phyloP scores from a whole-genome alignment of 2,329 filamentous ascomycete species.

The Hypomyces perniciosus region DNA sequence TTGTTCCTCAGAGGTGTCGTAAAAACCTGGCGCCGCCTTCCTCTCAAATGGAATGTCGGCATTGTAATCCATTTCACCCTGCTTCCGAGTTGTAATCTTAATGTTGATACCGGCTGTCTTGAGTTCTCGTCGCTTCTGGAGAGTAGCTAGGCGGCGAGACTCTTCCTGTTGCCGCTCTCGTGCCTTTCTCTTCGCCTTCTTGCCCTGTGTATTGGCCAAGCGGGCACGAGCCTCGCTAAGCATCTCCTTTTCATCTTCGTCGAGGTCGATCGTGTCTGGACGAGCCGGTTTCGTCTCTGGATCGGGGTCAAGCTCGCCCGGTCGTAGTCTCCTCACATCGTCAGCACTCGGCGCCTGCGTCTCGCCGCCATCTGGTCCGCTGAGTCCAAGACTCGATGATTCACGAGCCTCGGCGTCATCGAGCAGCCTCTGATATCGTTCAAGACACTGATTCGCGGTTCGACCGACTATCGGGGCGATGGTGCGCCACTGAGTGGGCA shows the following conservation, averaged over 20 bases:
- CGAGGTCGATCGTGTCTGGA: constrained; percentile 94
- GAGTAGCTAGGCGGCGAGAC: constrained; percentile 76
- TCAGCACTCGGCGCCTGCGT: constrained; percentile 83
- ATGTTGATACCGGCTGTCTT: constrained; percentile 98
- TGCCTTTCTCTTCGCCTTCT: constrained; percentile 97
- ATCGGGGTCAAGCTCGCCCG: constrained; percentile 94
- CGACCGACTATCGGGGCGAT: constrained; percentile 95
- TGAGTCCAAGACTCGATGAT: constrained; percentile 73
- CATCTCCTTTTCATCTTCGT: constrained; percentile 99
- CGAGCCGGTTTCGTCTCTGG: constrained; percentile 93
- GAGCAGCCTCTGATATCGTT: constrained; percentile 92
- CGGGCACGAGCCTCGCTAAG: constrained; percentile 93
- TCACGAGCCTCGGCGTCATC: constrained; percentile 94
- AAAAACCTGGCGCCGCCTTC: constrained; percentile 80
- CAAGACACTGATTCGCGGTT: constrained; percentile 93
- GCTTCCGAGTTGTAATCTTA: constrained; percentile 85
- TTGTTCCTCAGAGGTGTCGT: constrained; percentile 83
- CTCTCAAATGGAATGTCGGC: constrained; percentile 98
- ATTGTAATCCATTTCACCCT: constrained; percentile 99
- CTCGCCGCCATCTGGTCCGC: constrained; percentile 81
- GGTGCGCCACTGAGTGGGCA: constrained; percentile 98
- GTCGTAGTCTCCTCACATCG: constrained; percentile 80
- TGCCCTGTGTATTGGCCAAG: constrained; percentile 95
- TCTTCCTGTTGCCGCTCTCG: constrained; percentile 93
- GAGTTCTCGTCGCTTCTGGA: constrained; percentile 93